Evolutionary conservation across 352 stramenopile species (phyloP).

Genomic region (Phytophthora palmivora): DNA sequence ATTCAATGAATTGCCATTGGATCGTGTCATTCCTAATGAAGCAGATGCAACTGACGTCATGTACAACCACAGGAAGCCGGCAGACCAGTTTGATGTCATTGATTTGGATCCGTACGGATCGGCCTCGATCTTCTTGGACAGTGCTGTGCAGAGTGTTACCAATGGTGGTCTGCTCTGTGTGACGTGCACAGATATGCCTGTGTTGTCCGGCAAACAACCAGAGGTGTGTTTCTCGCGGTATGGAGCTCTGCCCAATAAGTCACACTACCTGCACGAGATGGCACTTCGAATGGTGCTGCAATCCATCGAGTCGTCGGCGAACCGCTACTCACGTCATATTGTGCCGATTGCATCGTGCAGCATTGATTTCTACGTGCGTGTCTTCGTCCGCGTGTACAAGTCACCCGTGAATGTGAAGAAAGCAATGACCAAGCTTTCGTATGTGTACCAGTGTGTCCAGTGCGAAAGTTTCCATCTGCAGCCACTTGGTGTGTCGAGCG

Average conservation of each 20-base stretch:
- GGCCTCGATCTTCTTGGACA: conserved; percentile 98
- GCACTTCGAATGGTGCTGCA: conserved; percentile 94
- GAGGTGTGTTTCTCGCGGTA: conserved; percentile 92
- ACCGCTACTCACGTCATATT: conserved; percentile 97
- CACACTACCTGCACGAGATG: conserved; percentile 90
- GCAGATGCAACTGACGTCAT: conserved; percentile 90
- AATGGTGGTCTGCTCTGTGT: conserved; percentile 98
- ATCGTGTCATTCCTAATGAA: conserved; percentile 87
- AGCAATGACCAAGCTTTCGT: conserved; percentile 91
- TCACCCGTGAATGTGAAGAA: conserved; percentile 95
- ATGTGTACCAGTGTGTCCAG: conserved; percentile 92
- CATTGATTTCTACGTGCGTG: conserved; percentile 99
- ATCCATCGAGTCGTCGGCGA: conserved; percentile 94
- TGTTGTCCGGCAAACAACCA: conserved; percentile 89
- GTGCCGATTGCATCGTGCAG: conserved; percentile 97
- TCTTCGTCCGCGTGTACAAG: conserved; percentile 99
- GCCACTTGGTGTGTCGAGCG: conserved; percentile 88
- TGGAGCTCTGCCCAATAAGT: conserved; percentile 86
- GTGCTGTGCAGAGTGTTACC: conserved; percentile 93
- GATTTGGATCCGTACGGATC: conserved; percentile 99
- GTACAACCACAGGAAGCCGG: conserved; percentile 86
- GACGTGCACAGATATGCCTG: conserved; percentile 99
- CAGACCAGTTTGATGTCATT: conserved; percentile 98
- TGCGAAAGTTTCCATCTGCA: conserved; percentile 99
- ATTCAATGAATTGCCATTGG: conserved; percentile 85